phyloP scores from a whole-genome alignment of 163 green algal species.

The Chlorella variabilis region DNA sequence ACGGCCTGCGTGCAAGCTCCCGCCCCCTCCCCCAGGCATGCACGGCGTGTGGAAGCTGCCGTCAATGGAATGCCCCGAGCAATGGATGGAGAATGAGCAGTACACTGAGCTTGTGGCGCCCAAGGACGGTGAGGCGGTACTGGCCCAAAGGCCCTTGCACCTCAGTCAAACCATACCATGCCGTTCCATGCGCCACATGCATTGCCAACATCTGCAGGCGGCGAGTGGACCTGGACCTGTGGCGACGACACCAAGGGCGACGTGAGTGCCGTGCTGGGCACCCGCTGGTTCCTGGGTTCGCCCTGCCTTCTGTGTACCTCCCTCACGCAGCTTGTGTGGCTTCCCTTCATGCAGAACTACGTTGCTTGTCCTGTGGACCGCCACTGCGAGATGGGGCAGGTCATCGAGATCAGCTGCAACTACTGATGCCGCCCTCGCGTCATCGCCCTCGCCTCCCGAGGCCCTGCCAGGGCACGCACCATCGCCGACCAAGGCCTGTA shows the following conservation, averaged over 20 bases:
- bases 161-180: no score
- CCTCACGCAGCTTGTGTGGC: no score
- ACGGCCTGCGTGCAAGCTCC: no score
- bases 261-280: background rate
- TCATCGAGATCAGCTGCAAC: conserved; percentile 1
- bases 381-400: background rate
- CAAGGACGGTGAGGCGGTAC: background rate
- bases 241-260: background rate
- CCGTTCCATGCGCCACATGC: no score
- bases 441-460: no score
- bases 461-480: no score
- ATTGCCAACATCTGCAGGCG: background rate
- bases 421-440: background rate
- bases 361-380: background rate
- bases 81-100: background rate
- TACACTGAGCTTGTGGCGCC: background rate
- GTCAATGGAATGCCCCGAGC: background rate
- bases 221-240: background rate
- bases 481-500: no score
- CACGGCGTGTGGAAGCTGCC: background rate
- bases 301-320: no score
- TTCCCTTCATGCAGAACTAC: background rate
- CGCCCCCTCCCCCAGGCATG: background rate
- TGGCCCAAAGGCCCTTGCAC: no score
- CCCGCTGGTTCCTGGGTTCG: no score